Conservation (phyloP, 139 green algal genomes). For the Desmodesmus armatus region DNA sequence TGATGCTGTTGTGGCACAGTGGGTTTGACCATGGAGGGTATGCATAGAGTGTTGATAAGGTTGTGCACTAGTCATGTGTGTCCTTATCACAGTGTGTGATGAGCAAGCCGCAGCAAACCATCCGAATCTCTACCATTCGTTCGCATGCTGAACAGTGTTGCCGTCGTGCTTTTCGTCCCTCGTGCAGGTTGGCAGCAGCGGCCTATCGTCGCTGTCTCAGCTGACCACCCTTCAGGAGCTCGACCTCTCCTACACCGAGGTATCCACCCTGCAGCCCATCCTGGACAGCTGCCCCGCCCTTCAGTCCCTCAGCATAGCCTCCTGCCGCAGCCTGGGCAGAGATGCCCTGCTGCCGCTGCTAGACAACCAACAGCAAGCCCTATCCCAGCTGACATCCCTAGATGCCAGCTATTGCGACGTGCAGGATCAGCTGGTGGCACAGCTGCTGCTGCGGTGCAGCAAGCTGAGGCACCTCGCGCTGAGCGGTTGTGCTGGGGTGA, state of each 20-base stretch:
- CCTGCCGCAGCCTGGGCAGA: constrained; percentile 52
- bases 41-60: no score
- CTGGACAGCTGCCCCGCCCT: constrained; percentile 59
- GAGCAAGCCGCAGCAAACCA: no score
- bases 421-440: constrained; percentile 51
- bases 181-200: constrained; percentile 43
- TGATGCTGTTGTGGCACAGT: no score
- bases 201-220: constrained; percentile 40
- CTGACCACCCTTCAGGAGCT: constrained; percentile 55
- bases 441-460: constrained; percentile 29
- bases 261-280: constrained; percentile 49
- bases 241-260: constrained; percentile 70
- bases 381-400: constrained; percentile 55
- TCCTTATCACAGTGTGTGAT: no score
- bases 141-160: no score
- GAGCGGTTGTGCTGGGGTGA: constrained; percentile 59
- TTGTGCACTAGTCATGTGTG: no score
- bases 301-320: constrained; percentile 56
- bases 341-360: constrained; percentile 55
- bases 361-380: neutral
- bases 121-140: no score
- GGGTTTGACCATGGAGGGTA: no score
- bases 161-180: no score
- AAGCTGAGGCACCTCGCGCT: constrained; percentile 55
- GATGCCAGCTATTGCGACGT: constrained; percentile 65